Evolutionary conservation across 225 moss, liverwort and hornwort species (phyloP).

Genomic region (Pseudoscleropodium purum): DNA sequence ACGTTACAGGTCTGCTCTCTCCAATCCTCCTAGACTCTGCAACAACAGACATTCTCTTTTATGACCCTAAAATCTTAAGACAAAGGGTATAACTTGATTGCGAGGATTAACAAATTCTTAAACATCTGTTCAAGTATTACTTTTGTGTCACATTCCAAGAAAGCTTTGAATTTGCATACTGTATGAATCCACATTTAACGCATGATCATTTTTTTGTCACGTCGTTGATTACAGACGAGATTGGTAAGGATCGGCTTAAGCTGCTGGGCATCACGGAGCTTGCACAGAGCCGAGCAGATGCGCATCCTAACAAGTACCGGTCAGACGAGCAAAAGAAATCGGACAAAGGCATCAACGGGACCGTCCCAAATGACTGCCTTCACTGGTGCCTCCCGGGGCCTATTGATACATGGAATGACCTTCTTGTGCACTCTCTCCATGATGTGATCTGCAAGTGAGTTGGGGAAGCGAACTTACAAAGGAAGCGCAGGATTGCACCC

Average conservation of each 20-base stretch:
- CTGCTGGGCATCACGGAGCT: constrained; percentile 63
- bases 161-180: no score
- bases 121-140: background rate
- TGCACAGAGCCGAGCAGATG: constrained; percentile 66
- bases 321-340: constrained; percentile 1
- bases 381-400: constrained; percentile 98
- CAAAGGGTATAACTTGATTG: background rate
- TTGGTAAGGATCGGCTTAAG: constrained; percentile 29
- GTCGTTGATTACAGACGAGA: constrained; percentile 1
- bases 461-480: background rate
- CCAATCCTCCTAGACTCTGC: background rate
- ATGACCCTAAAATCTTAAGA: background rate
- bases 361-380: constrained; percentile 54
- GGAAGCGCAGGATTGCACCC: background rate
- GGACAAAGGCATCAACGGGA: background rate
- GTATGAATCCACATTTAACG: no score
- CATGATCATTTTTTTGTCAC: background rate
- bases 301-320: constrained; percentile 53
- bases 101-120: background rate
- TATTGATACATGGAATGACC: constrained; percentile 76
- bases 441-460: constrained; percentile 21
- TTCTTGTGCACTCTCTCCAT: constrained; percentile 27
- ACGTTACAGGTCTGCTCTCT: constrained; percentile 15
- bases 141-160: background rate
- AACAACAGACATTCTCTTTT: no score